Conservation (phyloP, 1,139 yeast species). For the Debaryomyces fabryi region DNA sequence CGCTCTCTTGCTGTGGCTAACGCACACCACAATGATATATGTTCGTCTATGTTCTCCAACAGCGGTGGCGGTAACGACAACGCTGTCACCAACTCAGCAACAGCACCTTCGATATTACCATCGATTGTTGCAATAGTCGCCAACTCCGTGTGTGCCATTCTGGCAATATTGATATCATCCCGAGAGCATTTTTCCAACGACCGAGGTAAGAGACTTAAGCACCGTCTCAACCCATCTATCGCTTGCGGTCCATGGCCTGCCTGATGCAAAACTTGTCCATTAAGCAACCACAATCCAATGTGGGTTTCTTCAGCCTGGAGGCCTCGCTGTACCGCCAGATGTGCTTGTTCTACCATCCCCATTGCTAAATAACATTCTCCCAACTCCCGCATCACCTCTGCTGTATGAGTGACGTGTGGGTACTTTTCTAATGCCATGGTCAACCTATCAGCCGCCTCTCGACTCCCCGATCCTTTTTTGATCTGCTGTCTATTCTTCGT, state of each 20-base stretch:
- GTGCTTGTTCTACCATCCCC: constrained; percentile 55
- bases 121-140: constrained; percentile 57
- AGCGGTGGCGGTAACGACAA: constrained; percentile 54
- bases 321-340: constrained; percentile 49
- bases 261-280: constrained; percentile 49
- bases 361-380: constrained; percentile 52
- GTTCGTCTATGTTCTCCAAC: constrained; percentile 45
- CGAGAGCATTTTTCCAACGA: constrained; percentile 25
- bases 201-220: constrained; percentile 45
- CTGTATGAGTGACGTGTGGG: constrained; percentile 36
- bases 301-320: constrained; percentile 45
- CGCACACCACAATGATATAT: constrained; percentile 55
- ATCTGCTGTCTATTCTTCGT: constrained; percentile 35
- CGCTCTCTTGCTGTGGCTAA: constrained; percentile 54
- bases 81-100: constrained; percentile 51
- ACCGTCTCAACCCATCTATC: constrained; percentile 46
- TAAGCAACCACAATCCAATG: constrained; percentile 47
- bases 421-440: constrained; percentile 38
- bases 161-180: constrained; percentile 46
- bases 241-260: constrained; percentile 49
- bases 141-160: constrained; percentile 56
- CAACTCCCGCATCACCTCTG: constrained; percentile 47
- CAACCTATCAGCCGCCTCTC: constrained; percentile 46
- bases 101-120: constrained; percentile 49
- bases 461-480: constrained; percentile 44